Evolutionary conservation across 164 flowering plant species (phyloP), one percentile per base, ranked within the genome.

Genomic region (Liquidambar formosana): DNA sequence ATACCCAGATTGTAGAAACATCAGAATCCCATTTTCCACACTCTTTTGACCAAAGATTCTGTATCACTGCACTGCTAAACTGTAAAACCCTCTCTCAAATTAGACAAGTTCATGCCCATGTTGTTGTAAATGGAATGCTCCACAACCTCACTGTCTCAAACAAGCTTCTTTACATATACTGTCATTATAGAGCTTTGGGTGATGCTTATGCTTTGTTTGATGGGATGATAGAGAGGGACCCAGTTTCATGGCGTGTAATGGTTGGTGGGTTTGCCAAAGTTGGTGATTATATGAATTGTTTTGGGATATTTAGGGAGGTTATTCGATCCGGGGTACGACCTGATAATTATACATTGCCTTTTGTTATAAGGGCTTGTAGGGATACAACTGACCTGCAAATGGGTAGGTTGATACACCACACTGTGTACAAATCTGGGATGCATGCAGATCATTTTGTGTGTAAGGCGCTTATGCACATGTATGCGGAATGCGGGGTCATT

Each of bases 161-260:
- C 78, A 87, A 85, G 68, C 78, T 87, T 8, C 71, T 87, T 8
- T 78, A 82, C 67, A 45, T 73, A 3, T 87, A 84, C 51, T 65
- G 77, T 21, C 69, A 75, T 9, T 53, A 27, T 44, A 78, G 58
- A 54, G 82, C 76, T 25, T 21, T 82, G 46, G 68, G n/a, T 15
- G 78, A 82, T 57, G 85, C 84, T 23, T 48, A 25, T 57, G 26
- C 66, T 0, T 21, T 85, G 57, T 87, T 87, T 53, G 67, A 47
- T 57, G 18, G 57, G n/a, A 85, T 83, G 87, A 13, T 11, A 2
- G 68, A 69, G 68, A 78, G 71, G 67, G 82, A 85, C 23, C 16
- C 79, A 0, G 64, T 69, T 58, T 78, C 88, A 47, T 85, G 85
- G 86, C 79, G 86, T 71, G 74, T 82, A 3, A 84, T 84, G 81